These are phyloP conservation scores for Ogataea neopini DNA, from an alignment of 805 yeast genomes.

Conservation along the genomic window DNA sequence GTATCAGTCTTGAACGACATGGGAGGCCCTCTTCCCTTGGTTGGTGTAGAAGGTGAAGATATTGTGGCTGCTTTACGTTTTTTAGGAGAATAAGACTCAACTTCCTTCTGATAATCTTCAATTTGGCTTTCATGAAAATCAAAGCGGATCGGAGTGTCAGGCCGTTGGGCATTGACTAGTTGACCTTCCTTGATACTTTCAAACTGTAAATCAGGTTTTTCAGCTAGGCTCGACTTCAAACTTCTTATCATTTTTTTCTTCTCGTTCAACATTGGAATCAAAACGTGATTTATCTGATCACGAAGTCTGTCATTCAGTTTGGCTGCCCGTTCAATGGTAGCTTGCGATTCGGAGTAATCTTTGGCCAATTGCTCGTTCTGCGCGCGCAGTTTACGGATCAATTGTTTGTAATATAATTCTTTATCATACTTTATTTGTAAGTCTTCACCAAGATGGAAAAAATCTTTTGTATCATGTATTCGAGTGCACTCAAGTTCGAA, in stretches of 20 bases:
- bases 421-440: constrained; percentile 14
- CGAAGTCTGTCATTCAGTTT: constrained; percentile 7
- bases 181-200: constrained; percentile 14
- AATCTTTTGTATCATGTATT: constrained; percentile 7
- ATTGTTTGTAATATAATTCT: constrained; percentile 14
- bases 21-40: neutral
- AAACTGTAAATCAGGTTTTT: constrained; percentile 7
- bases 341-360: constrained; percentile 10
- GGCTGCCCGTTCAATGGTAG: constrained; percentile 8
- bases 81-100: constrained; percentile 21
- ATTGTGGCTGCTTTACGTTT: constrained; percentile 12
- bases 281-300: constrained; percentile 12
- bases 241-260: constrained; percentile 14
- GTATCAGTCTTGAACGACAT: neutral
- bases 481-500: constrained; percentile 15
- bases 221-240: constrained; percentile 3
- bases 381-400: constrained; percentile 5
- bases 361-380: constrained; percentile 11
- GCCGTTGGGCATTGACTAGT: constrained; percentile 18
- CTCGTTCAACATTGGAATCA: constrained; percentile 23
- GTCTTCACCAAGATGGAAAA: constrained; percentile 16
- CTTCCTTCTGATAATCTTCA: constrained; percentile 16
- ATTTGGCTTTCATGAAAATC: constrained; percentile 16
- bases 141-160: constrained; percentile 21
- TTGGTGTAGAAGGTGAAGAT: constrained; percentile 4